Conservation (phyloP, 495 filamentous ascomycete species). For the Aspergillus bridgeri region DNA sequence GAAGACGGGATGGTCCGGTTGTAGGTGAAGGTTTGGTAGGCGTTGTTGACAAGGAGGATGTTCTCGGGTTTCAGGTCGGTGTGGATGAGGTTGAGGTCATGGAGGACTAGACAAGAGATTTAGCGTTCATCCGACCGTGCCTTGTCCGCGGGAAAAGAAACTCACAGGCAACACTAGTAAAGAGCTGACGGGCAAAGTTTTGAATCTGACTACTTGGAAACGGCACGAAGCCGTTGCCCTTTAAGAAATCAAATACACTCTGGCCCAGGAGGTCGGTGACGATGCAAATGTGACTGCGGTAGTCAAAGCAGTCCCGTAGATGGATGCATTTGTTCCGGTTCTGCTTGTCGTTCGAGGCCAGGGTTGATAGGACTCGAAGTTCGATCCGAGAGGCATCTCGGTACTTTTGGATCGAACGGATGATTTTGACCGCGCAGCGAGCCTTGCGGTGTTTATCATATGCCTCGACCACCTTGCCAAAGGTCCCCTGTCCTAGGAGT, state of each 20-base stretch:
- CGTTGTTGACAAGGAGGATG: conserved; percentile 85
- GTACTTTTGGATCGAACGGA: conserved; percentile 96
- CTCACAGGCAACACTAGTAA: conserved; percentile 98
- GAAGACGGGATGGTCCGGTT: conserved; percentile 92
- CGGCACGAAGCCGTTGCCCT: conserved; percentile 88
- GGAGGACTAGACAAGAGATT: conserved; percentile 65
- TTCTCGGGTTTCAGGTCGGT: conserved; percentile 98
- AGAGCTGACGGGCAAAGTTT: conserved; percentile 88
- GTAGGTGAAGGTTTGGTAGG: conserved; percentile 95
- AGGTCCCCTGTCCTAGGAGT: conserved; percentile 92
- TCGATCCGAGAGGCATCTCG: conserved; percentile 96
- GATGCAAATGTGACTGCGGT: conserved; percentile 96
- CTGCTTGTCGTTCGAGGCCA: conserved; percentile 82
- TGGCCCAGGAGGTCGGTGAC: conserved; percentile 95
- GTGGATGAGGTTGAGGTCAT: conserved; percentile 96
- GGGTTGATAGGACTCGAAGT: conserved; percentile 83
- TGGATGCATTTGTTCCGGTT: conserved; percentile 98
- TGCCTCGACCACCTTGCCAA: conserved; percentile 96
- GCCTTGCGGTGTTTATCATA: conserved; percentile 70
- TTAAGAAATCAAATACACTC: conserved; percentile 97
- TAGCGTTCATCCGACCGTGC: conserved; percentile 4
- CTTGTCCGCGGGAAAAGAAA: conserved; percentile 14
- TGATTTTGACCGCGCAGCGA: conserved; percentile 93
- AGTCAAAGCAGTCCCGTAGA: conserved; percentile 95
- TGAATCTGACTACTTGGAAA: conserved; percentile 99